Percentiles rank a stretch among this genome's conserved stretches.
These are phyloP conservation scores for Beauveria asiatica DNA, from an alignment of 2,329 filamentous ascomycete genomes.

Conservation along the genomic window DNA sequence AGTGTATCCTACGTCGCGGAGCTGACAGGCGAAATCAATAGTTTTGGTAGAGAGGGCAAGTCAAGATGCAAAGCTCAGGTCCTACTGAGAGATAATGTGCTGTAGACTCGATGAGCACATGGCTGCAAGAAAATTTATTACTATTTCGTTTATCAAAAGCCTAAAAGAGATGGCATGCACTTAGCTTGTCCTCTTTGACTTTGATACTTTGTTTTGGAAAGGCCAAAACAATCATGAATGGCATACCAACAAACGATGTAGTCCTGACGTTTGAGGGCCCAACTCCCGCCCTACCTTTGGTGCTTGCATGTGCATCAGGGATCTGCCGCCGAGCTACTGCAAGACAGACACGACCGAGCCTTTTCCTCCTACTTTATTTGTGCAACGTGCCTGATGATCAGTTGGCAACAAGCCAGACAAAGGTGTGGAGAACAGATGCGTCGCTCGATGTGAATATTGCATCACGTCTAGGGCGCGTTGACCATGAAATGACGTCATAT, in stretches of 20 bases:
- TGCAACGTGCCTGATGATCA: background rate
- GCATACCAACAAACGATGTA: background rate
- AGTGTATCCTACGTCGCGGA: too few relatives aligned
- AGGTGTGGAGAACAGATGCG: background rate
- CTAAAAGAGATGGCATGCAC: too few relatives aligned
- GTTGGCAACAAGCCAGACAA: too few relatives aligned
- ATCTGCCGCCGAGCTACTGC: background rate
- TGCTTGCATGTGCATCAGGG: background rate
- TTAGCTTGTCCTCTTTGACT: too few relatives aligned
- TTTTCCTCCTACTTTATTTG: background rate
- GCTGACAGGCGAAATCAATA: too few relatives aligned
- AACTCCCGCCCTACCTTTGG: background rate
- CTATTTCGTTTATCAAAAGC: accelerated
- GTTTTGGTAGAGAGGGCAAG: too few relatives aligned
- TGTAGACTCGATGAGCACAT: too few relatives aligned
- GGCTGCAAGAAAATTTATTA: too few relatives aligned
- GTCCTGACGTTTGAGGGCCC: background rate
- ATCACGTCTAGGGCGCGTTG: background rate
- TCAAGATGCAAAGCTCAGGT: too few relatives aligned
- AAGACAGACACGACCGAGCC: background rate
- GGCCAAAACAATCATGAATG: too few relatives aligned
- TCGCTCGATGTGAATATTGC: background rate
- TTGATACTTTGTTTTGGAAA: too few relatives aligned
- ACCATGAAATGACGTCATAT: slow-evolving; percentile 6
- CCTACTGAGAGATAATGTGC: too few relatives aligned